phyloP scores from a whole-genome alignment of 176 grass and related monocot genomes.

The Carex scoparia region DNA sequence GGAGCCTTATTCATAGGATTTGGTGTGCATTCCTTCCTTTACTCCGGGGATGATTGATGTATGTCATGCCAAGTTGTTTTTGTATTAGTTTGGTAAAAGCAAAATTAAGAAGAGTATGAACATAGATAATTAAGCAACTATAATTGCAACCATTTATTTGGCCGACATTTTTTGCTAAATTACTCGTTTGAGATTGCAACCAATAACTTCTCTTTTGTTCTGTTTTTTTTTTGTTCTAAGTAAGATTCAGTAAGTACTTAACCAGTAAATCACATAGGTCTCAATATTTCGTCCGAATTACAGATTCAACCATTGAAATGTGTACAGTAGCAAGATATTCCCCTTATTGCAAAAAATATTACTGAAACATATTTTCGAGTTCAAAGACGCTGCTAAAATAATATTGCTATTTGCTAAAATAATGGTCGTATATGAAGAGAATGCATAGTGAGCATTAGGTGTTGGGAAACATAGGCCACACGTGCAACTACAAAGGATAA shows the following conservation, averaged over 20 bases:
- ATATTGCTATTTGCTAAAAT: not conserved
- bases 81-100: not conserved
- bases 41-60: not conserved
- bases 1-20: constrained; percentile 62
- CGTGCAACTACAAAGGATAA: not conserved
- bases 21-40: constrained; percentile 58
- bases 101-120: not conserved
- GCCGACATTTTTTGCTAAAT: not conserved
- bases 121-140: not conserved
- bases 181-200: not conserved
- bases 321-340: not conserved
- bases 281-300: not conserved
- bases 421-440: not conserved
- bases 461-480: not conserved
- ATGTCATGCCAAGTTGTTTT: not conserved
- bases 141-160: not conserved
- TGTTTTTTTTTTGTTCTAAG: not conserved
- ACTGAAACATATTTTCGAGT: not conserved
- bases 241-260: not conserved
- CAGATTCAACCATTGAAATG: no score
- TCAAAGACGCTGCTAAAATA: not conserved
- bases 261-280: not conserved
- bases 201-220: not conserved
- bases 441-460: not conserved
- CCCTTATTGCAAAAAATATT: not conserved